Conservation (phyloP, 2,329 filamentous ascomycete species). For the Aspergillus awamori region DNA sequence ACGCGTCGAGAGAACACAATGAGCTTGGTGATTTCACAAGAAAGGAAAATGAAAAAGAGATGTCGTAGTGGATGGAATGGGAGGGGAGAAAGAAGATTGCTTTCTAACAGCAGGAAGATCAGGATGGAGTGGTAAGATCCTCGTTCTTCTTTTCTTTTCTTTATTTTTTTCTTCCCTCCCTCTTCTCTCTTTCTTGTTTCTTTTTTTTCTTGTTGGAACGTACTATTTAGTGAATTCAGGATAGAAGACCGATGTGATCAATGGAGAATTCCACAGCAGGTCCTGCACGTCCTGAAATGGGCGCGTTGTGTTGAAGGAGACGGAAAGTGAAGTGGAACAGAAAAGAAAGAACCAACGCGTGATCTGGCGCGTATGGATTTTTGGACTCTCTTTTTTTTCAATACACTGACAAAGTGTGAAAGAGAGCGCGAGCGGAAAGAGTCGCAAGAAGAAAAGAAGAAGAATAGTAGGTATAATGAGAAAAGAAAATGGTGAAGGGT, state of each 20-base stretch:
- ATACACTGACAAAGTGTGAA: constrained; percentile 12
- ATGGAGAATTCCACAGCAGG: background rate
- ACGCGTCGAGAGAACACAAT: constrained; percentile 36
- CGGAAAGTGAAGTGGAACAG: constrained; percentile 8
- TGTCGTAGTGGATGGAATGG: constrained; percentile 13
- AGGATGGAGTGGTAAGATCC: constrained; percentile 11
- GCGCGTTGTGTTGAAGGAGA: background rate
- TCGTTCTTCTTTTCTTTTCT: background rate
- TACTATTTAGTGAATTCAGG: constrained; percentile 23
- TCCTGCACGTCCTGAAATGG: constrained; percentile 1
- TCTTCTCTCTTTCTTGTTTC: too few species aligned
- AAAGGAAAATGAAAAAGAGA: constrained; percentile 13
- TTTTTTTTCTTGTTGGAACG: constrained; percentile 19
- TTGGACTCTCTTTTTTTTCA: constrained; percentile 6
- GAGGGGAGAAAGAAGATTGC: constrained; percentile 17
- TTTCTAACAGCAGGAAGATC: background rate
- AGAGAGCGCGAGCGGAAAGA: constrained; percentile 6
- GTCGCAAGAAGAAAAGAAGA: constrained; percentile 1
- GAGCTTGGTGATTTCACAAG: constrained; percentile 29
- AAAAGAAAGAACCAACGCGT: constrained; percentile 23
- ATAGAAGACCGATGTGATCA: background rate
- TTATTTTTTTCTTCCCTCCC: background rate
- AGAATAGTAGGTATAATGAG: background rate
- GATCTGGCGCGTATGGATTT: constrained; percentile 15
- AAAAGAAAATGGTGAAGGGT: constrained; percentile 9